Percentiles rank a stretch among this genome's conserved stretches.
These are phyloP conservation scores for Nothophoma quercina DNA, from an alignment of 2,329 filamentous ascomycete species.

Conservation along the genomic window DNA sequence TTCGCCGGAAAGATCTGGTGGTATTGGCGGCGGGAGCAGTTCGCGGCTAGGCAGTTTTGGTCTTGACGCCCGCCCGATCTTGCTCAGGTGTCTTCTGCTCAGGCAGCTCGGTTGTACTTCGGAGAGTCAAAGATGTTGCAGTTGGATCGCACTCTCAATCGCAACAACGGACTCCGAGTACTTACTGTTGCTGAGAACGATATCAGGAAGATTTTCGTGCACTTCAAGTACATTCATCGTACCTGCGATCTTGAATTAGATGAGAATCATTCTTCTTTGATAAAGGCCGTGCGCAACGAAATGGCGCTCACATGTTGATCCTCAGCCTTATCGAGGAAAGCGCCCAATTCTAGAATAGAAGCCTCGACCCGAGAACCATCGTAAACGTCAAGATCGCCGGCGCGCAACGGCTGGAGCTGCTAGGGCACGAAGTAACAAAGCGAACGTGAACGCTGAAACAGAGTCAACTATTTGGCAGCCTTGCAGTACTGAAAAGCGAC, in stretches of 20 bases:
- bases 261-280: conserved; percentile 1
- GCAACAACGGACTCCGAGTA: no score
- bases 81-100: conserved; percentile 3
- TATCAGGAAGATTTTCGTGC: background rate
- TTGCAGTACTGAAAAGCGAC: background rate
- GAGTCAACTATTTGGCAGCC: background rate
- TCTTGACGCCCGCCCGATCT: background rate
- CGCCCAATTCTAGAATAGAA: conserved; percentile 10
- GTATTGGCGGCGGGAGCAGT: conserved; percentile 6
- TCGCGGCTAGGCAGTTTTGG: background rate
- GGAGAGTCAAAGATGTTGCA: background rate
- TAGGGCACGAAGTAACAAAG: background rate
- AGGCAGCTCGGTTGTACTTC: conserved; percentile 14
- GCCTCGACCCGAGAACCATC: conserved; percentile 8
- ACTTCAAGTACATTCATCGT: background rate
- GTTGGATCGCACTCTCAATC: no score
- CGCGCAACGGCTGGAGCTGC: conserved; percentile 1
- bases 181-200: no score
- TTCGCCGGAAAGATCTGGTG: conserved; percentile 1
- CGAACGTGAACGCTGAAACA: background rate
- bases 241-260: background rate
- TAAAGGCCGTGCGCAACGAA: background rate
- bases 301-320: conserved; percentile 9
- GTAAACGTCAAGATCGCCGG: conserved; percentile 18
- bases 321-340: conserved; percentile 12